Base-by-base conservation (phyloP, 2,329 filamentous ascomycete genomes). In the Chalaropsis ovoidea region DNA sequence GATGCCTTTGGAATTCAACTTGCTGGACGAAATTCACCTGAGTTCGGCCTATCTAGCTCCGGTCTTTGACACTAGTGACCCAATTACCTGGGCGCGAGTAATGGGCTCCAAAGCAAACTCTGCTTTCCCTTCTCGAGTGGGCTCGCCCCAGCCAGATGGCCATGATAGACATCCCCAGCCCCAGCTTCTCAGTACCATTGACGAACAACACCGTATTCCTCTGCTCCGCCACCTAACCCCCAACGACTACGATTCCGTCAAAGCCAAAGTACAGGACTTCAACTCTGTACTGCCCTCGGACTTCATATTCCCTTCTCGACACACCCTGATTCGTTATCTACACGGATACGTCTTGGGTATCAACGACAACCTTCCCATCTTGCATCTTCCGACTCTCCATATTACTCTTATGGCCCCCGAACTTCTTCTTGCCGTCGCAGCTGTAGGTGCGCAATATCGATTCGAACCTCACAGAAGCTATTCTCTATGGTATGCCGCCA, bases 341-440 rank as follows among this genome's bases (percentile, higher is more conserved):
- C 85, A 87, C 67, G 86, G 86, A 0, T 90, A 88, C 70, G 81
- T 88, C 64, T 82, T 80, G 67, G 86, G 86, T 0, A 88, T 89
- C 67, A 80, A 82, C 65, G 79, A 81, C 63, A 78, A 81, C 67
- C 71, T 82, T 0, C 80, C 80, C 0, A 80, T 89, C 68, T 76
- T 90, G 35, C 87, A 90, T 71, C 75, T 88, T 4, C 83, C 87
- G 0, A 89, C 86, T 0, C 77, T 89, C 60, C 78, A 79, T 1
- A 80, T 85, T 0, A 81, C 81, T 7, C 81, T 84, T n/a, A 79
- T 84, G n/a, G 82, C 85, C 0, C 81, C 86, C 0, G 87, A 89
- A 72, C 76, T 90, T 3, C 76, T 88, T 4, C 75, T 90, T 35
- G 86, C 86, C 0, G 81, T 89, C 17, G 77, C 86, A 24, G 85